These are phyloP conservation scores for Helianthus tuberosus DNA, from an alignment of 129 eudicot species.

Conservation along the genomic window DNA sequence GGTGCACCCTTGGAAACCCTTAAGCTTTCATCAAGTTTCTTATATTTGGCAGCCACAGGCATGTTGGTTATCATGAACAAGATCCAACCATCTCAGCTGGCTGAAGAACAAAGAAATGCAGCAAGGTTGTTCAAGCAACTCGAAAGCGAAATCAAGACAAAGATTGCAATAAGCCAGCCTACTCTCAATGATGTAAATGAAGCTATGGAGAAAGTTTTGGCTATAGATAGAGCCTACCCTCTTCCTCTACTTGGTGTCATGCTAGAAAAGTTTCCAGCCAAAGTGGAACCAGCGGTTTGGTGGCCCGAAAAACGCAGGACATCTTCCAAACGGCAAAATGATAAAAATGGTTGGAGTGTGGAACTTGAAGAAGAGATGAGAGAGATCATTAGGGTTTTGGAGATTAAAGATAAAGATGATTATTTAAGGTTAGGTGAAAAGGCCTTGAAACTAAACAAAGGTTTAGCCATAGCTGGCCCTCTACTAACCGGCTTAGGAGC, in stretches of 20 bases:
- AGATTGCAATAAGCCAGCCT: constrained; percentile 16
- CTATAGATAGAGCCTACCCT: constrained; percentile 78
- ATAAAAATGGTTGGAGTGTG: constrained; percentile 55
- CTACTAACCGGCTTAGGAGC: constrained; percentile 61
- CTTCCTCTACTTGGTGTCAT: constrained; percentile 77
- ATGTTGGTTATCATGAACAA: constrained; percentile 54
- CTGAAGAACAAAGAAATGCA: constrained; percentile 62
- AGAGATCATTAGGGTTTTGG: constrained; percentile 43
- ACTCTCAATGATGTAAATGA: constrained; percentile 41
- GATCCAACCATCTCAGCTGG: constrained; percentile 65
- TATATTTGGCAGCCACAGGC: constrained; percentile 53
- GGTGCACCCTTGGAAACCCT: constrained; percentile 35
- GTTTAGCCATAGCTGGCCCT: constrained; percentile 60
- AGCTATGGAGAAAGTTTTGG: constrained; percentile 57
- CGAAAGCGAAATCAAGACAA: constrained; percentile 37
- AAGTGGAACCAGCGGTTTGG: constrained; percentile 66
- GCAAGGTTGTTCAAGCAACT: constrained; percentile 50
- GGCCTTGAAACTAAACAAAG: constrained; percentile 61
- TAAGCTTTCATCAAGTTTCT: constrained; percentile 51
- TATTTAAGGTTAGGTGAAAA: constrained; percentile 61
- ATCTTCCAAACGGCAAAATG: background rate
- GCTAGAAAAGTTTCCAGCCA: constrained; percentile 64
- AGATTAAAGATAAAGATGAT: constrained; percentile 56
- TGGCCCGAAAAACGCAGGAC: constrained; percentile 56
- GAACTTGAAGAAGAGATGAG: constrained; percentile 65